Base-by-base conservation (phyloP, 306 rosid genomes). In the Vicia villosa region DNA sequence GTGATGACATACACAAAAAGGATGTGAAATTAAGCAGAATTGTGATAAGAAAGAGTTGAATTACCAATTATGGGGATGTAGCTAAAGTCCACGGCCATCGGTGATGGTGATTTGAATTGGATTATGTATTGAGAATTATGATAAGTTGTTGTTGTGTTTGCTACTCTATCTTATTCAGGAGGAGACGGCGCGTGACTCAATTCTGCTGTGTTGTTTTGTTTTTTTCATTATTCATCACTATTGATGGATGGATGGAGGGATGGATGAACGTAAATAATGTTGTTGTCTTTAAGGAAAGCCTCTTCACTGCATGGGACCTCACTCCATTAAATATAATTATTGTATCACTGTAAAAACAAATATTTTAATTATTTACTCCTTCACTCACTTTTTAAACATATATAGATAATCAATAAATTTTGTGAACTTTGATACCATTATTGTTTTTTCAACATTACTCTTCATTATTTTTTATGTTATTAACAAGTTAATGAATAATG, bases 11-110 rank as follows among this genome's bases (percentile, higher is more conserved):
- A 32, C 37, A 32, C 9, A 2, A 32, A 30, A 30, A 30, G 34
- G 34, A 30, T 30, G 8, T 34, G 4, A 24, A 24, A 24, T 24
- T 24, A 24, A 24, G 28, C 4, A 24, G 28, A 24, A 24, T 24
- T 24, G 4, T 24, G 36, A 54, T 11, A 11, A 46, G 58, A 24
- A 26, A n/a, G 74, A 32, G 54, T 55, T 13, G 36, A 24, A 28
- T 64, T 83, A 94, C 96, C 96, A 55, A 93, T 93, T 47, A 93
- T 42, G 13, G 97, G 97, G 77, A 94, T 83, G 73, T 76, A 82
- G 70, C 76, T 86, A 70, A 94, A 94, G 72, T 88, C 86, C 9
- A 86, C 80, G 60, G 96, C 89, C 96, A 90, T 83, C 1, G 72
- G 5, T 83, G 69, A 57, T 20, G 14, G 37, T 26, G 70, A 10